These are phyloP conservation scores for Detonula confervacea DNA, from an alignment of 352 stramenopile species.

Conservation along the genomic window DNA sequence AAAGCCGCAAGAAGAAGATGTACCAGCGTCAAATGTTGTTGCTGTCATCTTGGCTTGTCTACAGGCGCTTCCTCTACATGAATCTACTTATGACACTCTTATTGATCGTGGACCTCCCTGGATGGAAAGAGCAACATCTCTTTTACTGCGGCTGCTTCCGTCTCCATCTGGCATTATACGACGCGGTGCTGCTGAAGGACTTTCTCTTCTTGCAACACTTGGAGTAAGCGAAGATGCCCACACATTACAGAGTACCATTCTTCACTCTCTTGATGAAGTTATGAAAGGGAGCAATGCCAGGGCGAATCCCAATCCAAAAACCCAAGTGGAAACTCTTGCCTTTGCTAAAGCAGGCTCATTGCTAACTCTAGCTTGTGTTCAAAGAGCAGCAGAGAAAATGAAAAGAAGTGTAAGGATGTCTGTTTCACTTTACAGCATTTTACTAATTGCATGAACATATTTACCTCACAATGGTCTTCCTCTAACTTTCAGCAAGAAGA, in stretches of 20 bases:
- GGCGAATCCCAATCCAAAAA: conserved; percentile 41
- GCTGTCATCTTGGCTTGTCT: conserved; percentile 80
- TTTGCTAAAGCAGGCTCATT: conserved; percentile 73
- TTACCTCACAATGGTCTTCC: neutral
- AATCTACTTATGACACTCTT: conserved; percentile 76
- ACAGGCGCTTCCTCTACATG: conserved; percentile 78
- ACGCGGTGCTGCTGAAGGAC: conserved; percentile 76
- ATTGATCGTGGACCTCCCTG: conserved; percentile 77
- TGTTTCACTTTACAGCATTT: neutral
- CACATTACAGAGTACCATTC: conserved; percentile 79
- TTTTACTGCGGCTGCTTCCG: conserved; percentile 77
- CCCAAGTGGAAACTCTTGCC: conserved; percentile 51
- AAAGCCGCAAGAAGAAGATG: conserved; percentile 63
- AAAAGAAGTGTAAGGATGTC: conserved; percentile 29
- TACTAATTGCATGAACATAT: conserved; percentile 5
- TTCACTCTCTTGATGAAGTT: conserved; percentile 84
- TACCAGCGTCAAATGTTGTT: conserved; percentile 67
- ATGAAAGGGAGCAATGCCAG: conserved; percentile 67
- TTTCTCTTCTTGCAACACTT: conserved; percentile 81
- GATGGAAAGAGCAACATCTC: conserved; percentile 81
- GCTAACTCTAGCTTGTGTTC: conserved; percentile 81
- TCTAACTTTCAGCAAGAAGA: conserved; percentile 39
- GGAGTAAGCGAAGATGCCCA: conserved; percentile 79
- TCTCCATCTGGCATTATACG: conserved; percentile 66
- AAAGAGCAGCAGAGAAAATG: conserved; percentile 69